Evolutionary conservation across 768 basidiomycete species (phyloP), one percentile per base, ranked within the genome.

Genomic region (Pholiota conissans): DNA sequence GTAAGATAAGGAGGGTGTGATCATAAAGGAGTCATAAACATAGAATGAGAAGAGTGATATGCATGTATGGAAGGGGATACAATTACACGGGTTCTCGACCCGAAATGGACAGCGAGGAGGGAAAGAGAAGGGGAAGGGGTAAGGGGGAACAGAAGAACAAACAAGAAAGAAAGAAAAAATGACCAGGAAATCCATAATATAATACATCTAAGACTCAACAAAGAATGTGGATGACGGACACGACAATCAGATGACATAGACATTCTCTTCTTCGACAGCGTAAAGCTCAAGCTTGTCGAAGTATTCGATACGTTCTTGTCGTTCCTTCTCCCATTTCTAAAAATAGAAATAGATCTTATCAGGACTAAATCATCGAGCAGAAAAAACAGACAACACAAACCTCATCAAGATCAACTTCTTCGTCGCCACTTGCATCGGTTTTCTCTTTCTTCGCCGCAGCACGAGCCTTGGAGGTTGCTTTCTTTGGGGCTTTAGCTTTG

Each of bases 211-310:
- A 18, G n/a, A 18, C n/a, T 14, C 13, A 35, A 35, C 13, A 6
- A 18, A 14, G 20, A 39, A 39, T 37, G 37, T 7, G 14, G 14
- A 18, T 14, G 37, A n/a, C 16, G 37, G 30, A 40, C 30, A 51
- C 45, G 22, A 42, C 24, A 30, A 52, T 53, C 73, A 84, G 55
- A 85, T 74, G 49, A 85, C 72, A 67, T 83, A 85, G 35, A 85
- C 82, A 51, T 83, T 80, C 65, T 85, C 84, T 55, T 80, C 82
- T 61, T 78, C 78, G 34, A 85, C 73, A 60, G 79, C 73, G 59
- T 84, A 85, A 6, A 73, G 75, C 18, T 84, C 78, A 27, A 85
- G 60, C 39, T 76, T 74, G 57, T 75, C 76, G 68, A 84, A 84
- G 62, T 83, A 85, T 39, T 81, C 80, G 37, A 82, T 55, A 24